Percentiles rank a stretch among this genome's conserved stretches.
phyloP scores from a whole-genome alignment of 139 green algal genomes.

The Closterium sp. region DNA sequence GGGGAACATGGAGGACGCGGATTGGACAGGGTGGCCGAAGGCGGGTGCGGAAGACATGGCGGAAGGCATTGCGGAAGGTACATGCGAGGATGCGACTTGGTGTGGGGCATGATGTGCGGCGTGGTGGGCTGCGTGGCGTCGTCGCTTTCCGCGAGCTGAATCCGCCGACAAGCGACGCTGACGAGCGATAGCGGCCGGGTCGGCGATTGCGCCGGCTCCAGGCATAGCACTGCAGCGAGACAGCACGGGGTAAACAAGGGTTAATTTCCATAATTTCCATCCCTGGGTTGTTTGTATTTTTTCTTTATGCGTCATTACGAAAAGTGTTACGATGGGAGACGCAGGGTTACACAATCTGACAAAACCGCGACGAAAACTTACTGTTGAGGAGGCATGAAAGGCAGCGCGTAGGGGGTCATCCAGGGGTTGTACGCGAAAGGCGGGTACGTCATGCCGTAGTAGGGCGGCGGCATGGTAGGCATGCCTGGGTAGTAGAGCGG shows the following conservation, averaged over 20 bases:
- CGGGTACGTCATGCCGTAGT: background rate
- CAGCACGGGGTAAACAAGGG: background rate
- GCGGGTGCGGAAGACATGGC: background rate
- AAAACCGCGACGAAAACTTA: background rate
- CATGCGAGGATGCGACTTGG: background rate
- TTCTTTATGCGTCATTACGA: no score
- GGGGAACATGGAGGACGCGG: background rate
- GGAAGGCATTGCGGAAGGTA: background rate
- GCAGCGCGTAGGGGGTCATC: background rate
- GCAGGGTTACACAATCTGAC: background rate
- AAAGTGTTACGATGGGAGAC: no score
- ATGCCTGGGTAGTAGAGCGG: background rate
- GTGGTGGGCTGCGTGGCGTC: background rate
- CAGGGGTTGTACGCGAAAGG: background rate
- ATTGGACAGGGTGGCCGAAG: background rate
- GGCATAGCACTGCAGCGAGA: background rate
- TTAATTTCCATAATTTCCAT: background rate
- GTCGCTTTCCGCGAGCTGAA: background rate
- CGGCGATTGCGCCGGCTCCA: background rate
- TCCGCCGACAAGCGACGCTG: background rate
- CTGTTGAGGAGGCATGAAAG: background rate
- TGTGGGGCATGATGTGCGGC: no score
- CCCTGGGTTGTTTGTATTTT: background rate
- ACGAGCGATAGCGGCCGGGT: background rate
- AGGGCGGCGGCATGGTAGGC: background rate